Evolutionary conservation across 306 rosid genomes (phyloP).

Genomic region (Cucumis hystrix): DNA sequence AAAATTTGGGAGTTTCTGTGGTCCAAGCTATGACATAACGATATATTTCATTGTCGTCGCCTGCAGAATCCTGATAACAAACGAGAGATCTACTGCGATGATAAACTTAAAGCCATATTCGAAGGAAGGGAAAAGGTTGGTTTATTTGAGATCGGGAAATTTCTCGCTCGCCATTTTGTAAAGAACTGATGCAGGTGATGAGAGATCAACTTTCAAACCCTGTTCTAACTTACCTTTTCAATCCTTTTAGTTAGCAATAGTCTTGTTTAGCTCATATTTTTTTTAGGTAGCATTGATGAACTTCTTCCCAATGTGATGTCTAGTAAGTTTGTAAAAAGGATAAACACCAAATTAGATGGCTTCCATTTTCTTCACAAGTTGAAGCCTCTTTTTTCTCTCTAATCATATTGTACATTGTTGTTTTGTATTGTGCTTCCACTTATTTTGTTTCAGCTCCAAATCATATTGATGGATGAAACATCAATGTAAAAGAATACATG

Average conservation of each 20-base stretch:
- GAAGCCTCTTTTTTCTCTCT: background rate
- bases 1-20: background rate
- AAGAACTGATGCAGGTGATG: slow-evolving; percentile 12
- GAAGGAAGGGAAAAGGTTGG: slow-evolving; percentile 28
- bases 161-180: slow-evolving; percentile 24
- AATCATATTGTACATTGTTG: no score
- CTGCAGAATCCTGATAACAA: slow-evolving; percentile 33
- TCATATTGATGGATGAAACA: background rate
- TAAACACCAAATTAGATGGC: background rate
- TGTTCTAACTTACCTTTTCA: background rate
- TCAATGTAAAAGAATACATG: no score
- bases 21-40: background rate
- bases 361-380: background rate
- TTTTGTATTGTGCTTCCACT: background rate
- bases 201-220: background rate
- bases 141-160: slow-evolving; percentile 28
- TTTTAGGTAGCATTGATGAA: background rate
- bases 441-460: background rate
- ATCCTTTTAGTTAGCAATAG: background rate
- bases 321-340: background rate
- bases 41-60: background rate
- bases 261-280: background rate
- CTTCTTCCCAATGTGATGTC: background rate
- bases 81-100: slow-evolving; percentile 35
- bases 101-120: slow-evolving; percentile 28